A percentile compares a stretch with the other conserved stretches of the same genome.
phyloP scores from a whole-genome alignment of 2,329 filamentous ascomycete genomes.

The Penicillium sp. region DNA sequence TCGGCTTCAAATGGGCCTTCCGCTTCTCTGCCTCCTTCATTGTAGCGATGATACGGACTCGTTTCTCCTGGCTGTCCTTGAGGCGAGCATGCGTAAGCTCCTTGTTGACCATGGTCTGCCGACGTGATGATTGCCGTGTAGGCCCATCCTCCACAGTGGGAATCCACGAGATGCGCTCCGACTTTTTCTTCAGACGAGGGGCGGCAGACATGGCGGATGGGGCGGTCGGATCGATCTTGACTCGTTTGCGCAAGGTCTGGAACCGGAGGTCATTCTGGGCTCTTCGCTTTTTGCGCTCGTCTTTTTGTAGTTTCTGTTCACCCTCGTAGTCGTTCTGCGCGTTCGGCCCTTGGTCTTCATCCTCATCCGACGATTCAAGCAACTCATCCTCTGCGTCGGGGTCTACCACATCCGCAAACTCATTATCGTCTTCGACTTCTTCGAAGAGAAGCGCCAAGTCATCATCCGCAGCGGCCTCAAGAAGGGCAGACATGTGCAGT shows the following conservation, averaged over 20 bases:
- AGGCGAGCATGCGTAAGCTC: conserved; percentile 53
- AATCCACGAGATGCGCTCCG: conserved; percentile 69
- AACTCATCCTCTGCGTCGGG: conserved; percentile 67
- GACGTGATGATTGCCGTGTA: conserved; percentile 61
- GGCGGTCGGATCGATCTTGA: conserved; percentile 65
- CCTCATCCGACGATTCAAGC: conserved; percentile 84
- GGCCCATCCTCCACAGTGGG: conserved; percentile 63
- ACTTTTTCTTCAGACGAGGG: conserved; percentile 63
- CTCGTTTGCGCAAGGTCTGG: conserved; percentile 63
- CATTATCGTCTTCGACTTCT: conserved; percentile 72
- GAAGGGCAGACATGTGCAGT: conserved; percentile 75
- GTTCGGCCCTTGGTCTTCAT: conserved; percentile 68
- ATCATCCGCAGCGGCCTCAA: conserved; percentile 72
- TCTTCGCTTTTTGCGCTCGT: conserved; percentile 79
- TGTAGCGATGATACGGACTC: conserved; percentile 51
- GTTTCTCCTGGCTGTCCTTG: conserved; percentile 51
- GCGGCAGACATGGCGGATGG: conserved; percentile 38
- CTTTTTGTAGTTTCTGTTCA: conserved; percentile 79
- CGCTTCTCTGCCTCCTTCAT: conserved; percentile 62
- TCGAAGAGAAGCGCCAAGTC: conserved; percentile 63
- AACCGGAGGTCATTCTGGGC: conserved; percentile 69
- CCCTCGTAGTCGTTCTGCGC: conserved; percentile 68
- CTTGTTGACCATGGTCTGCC: conserved; percentile 66
- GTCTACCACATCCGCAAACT: conserved; percentile 56
- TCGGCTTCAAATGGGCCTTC: conserved; percentile 72